Evolutionary conservation across 2,329 filamentous ascomycete species (phyloP).

Genomic region (Talaromyces marneffei): DNA sequence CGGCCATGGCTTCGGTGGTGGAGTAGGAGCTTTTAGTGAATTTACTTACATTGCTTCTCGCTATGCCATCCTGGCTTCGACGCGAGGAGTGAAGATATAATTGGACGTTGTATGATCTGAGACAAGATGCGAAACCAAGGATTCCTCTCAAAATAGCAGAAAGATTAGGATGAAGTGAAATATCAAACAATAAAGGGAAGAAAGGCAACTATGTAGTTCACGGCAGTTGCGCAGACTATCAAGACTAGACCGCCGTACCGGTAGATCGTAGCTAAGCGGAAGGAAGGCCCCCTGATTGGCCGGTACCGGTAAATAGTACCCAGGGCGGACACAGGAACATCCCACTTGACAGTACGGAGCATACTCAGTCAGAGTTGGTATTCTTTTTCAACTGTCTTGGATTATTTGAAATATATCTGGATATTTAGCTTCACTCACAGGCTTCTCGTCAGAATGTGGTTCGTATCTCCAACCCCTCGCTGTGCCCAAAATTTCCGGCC

Average conservation of each 20-base stretch:
- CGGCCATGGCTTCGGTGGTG: conserved; percentile 2
- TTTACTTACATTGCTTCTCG: neutral
- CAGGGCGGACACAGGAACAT: neutral
- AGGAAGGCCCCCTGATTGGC: neutral
- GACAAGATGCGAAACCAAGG: neutral
- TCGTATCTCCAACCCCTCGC: neutral
- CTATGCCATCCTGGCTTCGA: neutral
- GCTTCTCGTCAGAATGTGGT: conserved; percentile 6
- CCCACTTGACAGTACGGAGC: neutral
- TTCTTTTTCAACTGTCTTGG: neutral
- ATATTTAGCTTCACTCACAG: neutral
- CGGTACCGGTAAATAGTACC: neutral
- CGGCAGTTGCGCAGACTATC: neutral
- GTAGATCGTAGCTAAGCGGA: neutral
- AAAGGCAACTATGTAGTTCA: neutral
- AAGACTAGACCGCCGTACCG: neutral
- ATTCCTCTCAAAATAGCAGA: neutral
- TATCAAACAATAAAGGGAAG: neutral
- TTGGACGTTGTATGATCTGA: neutral
- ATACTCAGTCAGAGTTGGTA: neutral
- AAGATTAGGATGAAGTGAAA: too few species aligned
- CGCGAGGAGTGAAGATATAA: neutral
- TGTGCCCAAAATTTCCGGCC: neutral
- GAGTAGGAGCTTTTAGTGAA: neutral
- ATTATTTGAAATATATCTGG: neutral